A percentile compares a stretch with the other conserved stretches of the same genome.
These are phyloP conservation scores for Reticulascus tulasneorum DNA, from an alignment of 2,329 filamentous ascomycete species.

Conservation along the genomic window DNA sequence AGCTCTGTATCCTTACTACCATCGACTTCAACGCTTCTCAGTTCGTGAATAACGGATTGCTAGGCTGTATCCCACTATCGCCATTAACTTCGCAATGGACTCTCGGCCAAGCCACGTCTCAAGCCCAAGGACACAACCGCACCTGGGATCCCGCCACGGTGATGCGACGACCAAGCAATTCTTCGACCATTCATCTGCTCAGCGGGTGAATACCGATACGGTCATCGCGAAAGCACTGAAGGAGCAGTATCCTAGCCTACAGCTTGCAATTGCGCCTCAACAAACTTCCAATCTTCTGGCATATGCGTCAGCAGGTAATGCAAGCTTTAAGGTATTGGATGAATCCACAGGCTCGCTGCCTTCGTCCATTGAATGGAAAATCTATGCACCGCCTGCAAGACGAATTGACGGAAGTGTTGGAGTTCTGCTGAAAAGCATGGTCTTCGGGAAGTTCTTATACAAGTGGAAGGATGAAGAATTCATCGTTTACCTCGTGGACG, in stretches of 20 bases:
- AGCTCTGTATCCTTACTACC: too few species aligned
- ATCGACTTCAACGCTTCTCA: too few species aligned
- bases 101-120: too few species aligned
- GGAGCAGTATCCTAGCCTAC: slow-evolving; percentile 37
- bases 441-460: slow-evolving; percentile 40
- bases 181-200: slow-evolving; percentile 36
- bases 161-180: slow-evolving; percentile 22
- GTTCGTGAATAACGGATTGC: too few species aligned
- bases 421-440: slow-evolving; percentile 23
- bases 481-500: slow-evolving; percentile 38
- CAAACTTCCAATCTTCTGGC: slow-evolving; percentile 32
- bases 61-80: too few species aligned
- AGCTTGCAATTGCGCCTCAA: slow-evolving; percentile 33
- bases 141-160: neutral
- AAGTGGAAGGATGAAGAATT: slow-evolving; percentile 37
- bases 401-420: slow-evolving; percentile 36
- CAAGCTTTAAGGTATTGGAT: slow-evolving; percentile 25
- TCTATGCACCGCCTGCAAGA: slow-evolving; percentile 34
- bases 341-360: slow-evolving; percentile 23
- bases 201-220: slow-evolving; percentile 38
- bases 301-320: slow-evolving; percentile 37
- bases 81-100: too few species aligned
- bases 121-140: too few species aligned
- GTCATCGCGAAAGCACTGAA: slow-evolving; percentile 36
- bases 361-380: slow-evolving; percentile 31